phyloP scores from a whole-genome alignment of 441 rosid species.

The Bruguiera hainesii region DNA sequence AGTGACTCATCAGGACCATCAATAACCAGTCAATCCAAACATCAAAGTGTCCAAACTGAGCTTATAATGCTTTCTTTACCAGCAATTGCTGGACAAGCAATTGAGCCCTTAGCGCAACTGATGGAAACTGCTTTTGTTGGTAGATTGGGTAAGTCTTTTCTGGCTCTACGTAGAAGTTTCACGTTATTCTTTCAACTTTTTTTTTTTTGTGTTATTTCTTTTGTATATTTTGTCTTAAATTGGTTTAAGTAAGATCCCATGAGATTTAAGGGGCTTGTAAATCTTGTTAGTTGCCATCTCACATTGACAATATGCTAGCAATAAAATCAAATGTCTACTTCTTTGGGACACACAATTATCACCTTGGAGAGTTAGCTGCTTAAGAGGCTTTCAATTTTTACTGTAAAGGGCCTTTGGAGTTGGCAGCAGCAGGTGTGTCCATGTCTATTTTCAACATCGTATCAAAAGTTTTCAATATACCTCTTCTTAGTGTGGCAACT shows the following conservation, averaged over 20 bases:
- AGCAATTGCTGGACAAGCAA: constrained; percentile 27
- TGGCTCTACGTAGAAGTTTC: not conserved
- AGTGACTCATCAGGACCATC: constrained; percentile 15
- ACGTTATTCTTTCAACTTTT: no score
- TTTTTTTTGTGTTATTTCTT: no score
- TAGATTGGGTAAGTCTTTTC: constrained; percentile 15
- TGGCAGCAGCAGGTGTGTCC: constrained; percentile 20
- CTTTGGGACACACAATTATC: not conserved
- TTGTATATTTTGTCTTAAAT: no score
- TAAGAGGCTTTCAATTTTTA: constrained; percentile 2
- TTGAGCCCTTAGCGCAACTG: constrained; percentile 25
- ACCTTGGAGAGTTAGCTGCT: not conserved
- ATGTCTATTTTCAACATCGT: constrained; percentile 22
- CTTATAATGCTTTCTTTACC: constrained; percentile 27
- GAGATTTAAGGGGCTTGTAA: no score
- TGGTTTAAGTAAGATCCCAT: no score
- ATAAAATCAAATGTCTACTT: not conserved
- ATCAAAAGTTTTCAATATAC: constrained; percentile 24
- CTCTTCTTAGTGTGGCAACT: constrained; percentile 23
- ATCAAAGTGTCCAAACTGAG: constrained; percentile 27
- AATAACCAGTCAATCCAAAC: constrained; percentile 6
- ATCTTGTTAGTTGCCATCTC: no score
- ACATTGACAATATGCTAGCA: no score
- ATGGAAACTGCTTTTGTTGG: constrained; percentile 28
- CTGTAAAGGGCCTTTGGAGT: constrained; percentile 19